A percentile compares a stretch with the other conserved stretches of the same genome.
Conservation (phyloP, 2,329 filamentous ascomycete genomes). For the Aureobasidium sp. region DNA sequence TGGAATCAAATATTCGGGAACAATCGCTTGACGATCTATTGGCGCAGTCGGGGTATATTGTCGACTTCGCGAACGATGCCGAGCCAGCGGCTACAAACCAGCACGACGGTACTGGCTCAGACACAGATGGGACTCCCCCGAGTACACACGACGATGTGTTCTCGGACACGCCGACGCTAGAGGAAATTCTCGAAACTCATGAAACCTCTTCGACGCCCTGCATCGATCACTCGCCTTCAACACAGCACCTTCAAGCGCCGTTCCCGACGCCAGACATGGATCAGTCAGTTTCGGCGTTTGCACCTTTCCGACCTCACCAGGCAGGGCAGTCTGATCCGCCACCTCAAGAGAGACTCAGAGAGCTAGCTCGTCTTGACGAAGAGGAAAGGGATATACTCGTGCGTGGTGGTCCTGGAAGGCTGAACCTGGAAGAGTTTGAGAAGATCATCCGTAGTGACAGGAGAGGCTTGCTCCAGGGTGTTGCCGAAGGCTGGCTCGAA, state of each 20-base stretch:
- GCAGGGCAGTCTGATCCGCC: not conserved
- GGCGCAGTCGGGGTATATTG: constrained; percentile 14
- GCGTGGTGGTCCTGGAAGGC: constrained; percentile 68
- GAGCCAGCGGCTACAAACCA: not conserved
- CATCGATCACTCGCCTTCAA: not conserved
- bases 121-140: not conserved
- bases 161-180: not conserved
- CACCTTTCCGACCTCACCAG: not conserved
- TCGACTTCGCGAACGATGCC: not conserved
- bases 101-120: not conserved
- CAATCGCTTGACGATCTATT: constrained; percentile 36
- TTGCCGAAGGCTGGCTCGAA: constrained; percentile 87
- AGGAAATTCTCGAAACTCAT: not conserved
- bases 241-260: not conserved
- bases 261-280: not conserved
- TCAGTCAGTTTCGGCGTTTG: not conserved
- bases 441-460: constrained; percentile 55
- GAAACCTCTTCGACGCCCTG: not conserved
- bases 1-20: constrained; percentile 27
- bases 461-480: constrained; percentile 55
- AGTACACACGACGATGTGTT: not conserved
- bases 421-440: constrained; percentile 75
- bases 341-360: constrained; percentile 32
- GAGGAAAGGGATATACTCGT: constrained; percentile 60
- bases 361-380: constrained; percentile 45